Percentiles rank a stretch among this genome's conserved stretches.
Conservation (phyloP, 805 yeast species). For the Brettanomyces sp. region DNA sequence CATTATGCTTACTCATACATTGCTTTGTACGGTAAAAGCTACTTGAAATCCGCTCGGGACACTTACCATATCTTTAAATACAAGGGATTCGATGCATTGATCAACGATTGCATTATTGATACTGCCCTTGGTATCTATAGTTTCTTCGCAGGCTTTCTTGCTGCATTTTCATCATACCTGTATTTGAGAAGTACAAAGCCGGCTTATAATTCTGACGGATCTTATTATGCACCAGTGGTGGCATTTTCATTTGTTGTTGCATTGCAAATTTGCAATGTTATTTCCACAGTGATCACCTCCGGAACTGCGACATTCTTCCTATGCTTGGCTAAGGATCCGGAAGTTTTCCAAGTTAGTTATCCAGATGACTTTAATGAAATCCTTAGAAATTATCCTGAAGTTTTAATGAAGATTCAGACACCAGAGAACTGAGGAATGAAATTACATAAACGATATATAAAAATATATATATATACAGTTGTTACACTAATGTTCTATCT, state of each 20-base stretch:
- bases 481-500: no score
- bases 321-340: constrained; percentile 79
- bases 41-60: constrained; percentile 64
- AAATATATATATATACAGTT: no score
- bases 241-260: constrained; percentile 45
- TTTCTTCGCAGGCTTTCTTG: constrained; percentile 46
- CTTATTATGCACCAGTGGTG: constrained; percentile 31
- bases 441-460: neutral
- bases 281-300: constrained; percentile 62
- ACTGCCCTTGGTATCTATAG: constrained; percentile 67
- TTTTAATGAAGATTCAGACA: constrained; percentile 4
- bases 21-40: constrained; percentile 80
- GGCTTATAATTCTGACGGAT: constrained; percentile 48
- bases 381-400: constrained; percentile 18
- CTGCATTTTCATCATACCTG: constrained; percentile 45
- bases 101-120: constrained; percentile 74
- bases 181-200: constrained; percentile 64
- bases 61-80: constrained; percentile 65
- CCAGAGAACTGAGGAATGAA: neutral
- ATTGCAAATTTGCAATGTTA: constrained; percentile 59
- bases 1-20: constrained; percentile 81
- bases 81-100: constrained; percentile 75
- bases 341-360: constrained; percentile 62
- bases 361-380: constrained; percentile 37
- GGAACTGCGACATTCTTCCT: constrained; percentile 81